phyloP scores from a whole-genome alignment of 202 grass and related monocot species.

The Setaria italica region DNA sequence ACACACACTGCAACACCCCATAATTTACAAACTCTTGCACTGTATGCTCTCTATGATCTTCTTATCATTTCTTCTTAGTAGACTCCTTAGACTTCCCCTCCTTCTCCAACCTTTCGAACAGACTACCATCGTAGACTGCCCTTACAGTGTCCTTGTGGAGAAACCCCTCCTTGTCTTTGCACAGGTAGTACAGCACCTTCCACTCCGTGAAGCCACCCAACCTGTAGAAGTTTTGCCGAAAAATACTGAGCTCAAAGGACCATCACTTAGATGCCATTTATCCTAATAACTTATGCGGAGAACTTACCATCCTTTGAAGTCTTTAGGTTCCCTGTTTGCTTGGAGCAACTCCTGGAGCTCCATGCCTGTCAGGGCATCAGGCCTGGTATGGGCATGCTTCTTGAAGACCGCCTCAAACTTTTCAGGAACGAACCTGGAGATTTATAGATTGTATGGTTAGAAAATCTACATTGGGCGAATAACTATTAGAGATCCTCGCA shows the following conservation, averaged over 20 bases:
- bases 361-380: slow-evolving; percentile 68
- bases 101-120: slow-evolving; percentile 75
- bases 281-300: slow-evolving; percentile 12
- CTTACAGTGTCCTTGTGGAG: slow-evolving; percentile 75
- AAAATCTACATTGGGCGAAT: not conserved
- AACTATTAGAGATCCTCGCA: not conserved
- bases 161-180: slow-evolving; percentile 82
- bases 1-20: not conserved
- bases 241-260: not conserved
- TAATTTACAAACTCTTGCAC: slow-evolving; percentile 11
- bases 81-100: slow-evolving; percentile 46
- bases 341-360: slow-evolving; percentile 70
- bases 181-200: slow-evolving; percentile 65
- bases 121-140: slow-evolving; percentile 78
- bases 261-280: not conserved
- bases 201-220: slow-evolving; percentile 70
- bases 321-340: slow-evolving; percentile 64
- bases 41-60: not conserved
- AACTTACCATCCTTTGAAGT: slow-evolving; percentile 67
- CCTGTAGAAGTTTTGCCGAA: slow-evolving; percentile 35
- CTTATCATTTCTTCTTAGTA: slow-evolving; percentile 57
- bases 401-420: slow-evolving; percentile 93
- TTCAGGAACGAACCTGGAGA: slow-evolving; percentile 74
- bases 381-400: slow-evolving; percentile 79
- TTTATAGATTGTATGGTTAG: not conserved